Evolutionary conservation across 78 protist genomes (phyloP).

Genomic region (Polysphondylium violaceum): DNA sequence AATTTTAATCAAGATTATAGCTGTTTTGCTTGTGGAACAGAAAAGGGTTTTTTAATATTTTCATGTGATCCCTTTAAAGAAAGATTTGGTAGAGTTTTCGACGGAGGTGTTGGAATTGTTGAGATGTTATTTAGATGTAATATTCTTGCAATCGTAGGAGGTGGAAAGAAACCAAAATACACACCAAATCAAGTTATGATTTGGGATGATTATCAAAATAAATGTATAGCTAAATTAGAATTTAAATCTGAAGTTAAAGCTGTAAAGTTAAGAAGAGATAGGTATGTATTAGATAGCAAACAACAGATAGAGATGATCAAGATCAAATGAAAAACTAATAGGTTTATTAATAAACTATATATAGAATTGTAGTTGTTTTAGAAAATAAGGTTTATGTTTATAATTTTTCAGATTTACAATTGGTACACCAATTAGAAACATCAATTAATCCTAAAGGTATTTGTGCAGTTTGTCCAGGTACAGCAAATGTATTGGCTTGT

Average conservation of each 20-base stretch:
- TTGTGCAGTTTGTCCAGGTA: slow-evolving; percentile 88
- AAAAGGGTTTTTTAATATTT: slow-evolving; percentile 94
- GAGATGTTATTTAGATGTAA: slow-evolving; percentile 98
- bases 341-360: not conserved
- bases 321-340: not conserved
- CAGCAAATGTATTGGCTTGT: slow-evolving; percentile 79
- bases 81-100: slow-evolving; percentile 89
- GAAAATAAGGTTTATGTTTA: slow-evolving; percentile 91
- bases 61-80: slow-evolving; percentile 95
- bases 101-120: slow-evolving; percentile 96
- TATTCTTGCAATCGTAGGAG: slow-evolving; percentile 98
- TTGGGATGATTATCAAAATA: slow-evolving; percentile 96
- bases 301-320: not conserved
- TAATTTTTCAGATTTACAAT: slow-evolving; percentile 92
- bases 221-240: slow-evolving; percentile 92
- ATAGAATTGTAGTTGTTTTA: slow-evolving; percentile 94
- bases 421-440: slow-evolving; percentile 91
- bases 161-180: slow-evolving; percentile 93
- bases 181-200: slow-evolving; percentile 93
- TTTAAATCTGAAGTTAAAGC: slow-evolving; percentile 94
- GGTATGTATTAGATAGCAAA: not conserved
- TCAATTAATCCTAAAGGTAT: slow-evolving; percentile 94
- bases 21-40: slow-evolving; percentile 96
- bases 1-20: slow-evolving; percentile 87
- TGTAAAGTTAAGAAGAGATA: slow-evolving; percentile 95